Percentiles rank a stretch among this genome's conserved stretches.
Evolutionary conservation across 2,329 filamentous ascomycete genomes (phyloP).

Genomic region (Coniosporium tulheliwenetii): DNA sequence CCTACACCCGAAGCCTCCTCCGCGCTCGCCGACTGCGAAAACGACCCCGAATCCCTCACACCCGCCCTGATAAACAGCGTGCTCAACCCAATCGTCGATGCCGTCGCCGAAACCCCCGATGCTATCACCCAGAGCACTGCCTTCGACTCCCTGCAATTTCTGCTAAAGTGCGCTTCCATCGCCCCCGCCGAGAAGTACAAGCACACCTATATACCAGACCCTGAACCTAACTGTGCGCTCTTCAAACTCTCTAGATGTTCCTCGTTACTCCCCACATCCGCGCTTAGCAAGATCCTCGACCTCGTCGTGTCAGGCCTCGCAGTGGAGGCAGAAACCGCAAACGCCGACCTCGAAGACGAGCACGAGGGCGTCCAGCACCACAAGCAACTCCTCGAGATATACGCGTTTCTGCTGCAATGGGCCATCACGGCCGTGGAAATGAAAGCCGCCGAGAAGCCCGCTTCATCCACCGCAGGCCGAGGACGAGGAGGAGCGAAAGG

Average conservation of each 20-base stretch:
- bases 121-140: conserved; percentile 61
- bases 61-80: conserved; percentile 66
- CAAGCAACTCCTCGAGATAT: conserved; percentile 84
- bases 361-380: conserved; percentile 76
- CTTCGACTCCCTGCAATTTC: conserved; percentile 88
- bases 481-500: conserved; percentile 58
- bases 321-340: conserved; percentile 69
- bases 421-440: conserved; percentile 86
- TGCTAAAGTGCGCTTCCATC: conserved; percentile 78
- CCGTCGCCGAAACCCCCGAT: conserved; percentile 82
- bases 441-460: conserved; percentile 81
- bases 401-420: conserved; percentile 90
- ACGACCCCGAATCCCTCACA: conserved; percentile 72
- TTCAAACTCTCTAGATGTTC: conserved; percentile 60
- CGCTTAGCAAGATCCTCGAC: conserved; percentile 85
- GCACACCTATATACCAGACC: conserved; percentile 14
- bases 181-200: conserved; percentile 21
- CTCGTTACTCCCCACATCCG: conserved; percentile 60
- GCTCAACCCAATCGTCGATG: conserved; percentile 83
- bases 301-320: conserved; percentile 74
- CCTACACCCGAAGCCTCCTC: conserved; percentile 74
- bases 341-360: conserved; percentile 85
- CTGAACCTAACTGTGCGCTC: conserved; percentile 44
- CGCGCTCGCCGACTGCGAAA: conserved; percentile 78
- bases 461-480: conserved; percentile 51